Base-by-base conservation (phyloP, 768 basidiomycete species). In the Exsudoporus frostii region DNA sequence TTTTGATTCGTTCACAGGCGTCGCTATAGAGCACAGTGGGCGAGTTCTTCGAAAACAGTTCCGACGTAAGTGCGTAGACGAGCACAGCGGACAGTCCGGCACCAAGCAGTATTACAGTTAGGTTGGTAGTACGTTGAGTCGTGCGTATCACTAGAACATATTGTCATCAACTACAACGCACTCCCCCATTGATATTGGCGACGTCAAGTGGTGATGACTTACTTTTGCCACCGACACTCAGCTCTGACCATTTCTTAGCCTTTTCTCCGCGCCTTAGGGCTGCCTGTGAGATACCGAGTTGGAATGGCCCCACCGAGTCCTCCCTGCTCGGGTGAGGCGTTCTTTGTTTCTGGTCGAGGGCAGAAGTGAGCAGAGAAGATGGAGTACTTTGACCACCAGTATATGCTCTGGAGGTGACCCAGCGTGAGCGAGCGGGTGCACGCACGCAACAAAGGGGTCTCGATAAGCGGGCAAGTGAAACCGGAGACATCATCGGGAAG, bases 1-100 rank as follows among this genome's bases (percentile, higher is more conserved):
- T 65, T 53, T 77, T 74, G 50, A 82, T 79, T 48, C 71, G 72
- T 29, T 79, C 71, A 62, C 81, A 82, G 24, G 80, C 77, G 36
- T 80, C 76, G 38, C 80, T 80, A 63, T 91, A 90, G 30, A 93
- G 71, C 25, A 90, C 88, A 5, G 90, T 90, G 6, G 91, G 88
- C 25, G 90, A 92, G 66, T 93, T 93, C 66, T 80, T 84, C n/a
- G 91, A 90, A 67, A 92, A 90, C 7, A 92, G 74, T 64, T 93
- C 91, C 7, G 90, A 86, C 15, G 86, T 85, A 30, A 92, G 76
- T 20, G 88, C 88, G 64, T 92, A 93, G 24, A 68, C 71, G 33
- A 93, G 78, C 36, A 93, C 77, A 7, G 80, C 80, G 29, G 89
- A 88, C 24, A 93, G 74, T 17, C 88, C 86, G 5, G 90, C 91